These are phyloP conservation scores for Exophiala oligosperma DNA, from an alignment of 2,329 filamentous ascomycete species.

Conservation along the genomic window DNA sequence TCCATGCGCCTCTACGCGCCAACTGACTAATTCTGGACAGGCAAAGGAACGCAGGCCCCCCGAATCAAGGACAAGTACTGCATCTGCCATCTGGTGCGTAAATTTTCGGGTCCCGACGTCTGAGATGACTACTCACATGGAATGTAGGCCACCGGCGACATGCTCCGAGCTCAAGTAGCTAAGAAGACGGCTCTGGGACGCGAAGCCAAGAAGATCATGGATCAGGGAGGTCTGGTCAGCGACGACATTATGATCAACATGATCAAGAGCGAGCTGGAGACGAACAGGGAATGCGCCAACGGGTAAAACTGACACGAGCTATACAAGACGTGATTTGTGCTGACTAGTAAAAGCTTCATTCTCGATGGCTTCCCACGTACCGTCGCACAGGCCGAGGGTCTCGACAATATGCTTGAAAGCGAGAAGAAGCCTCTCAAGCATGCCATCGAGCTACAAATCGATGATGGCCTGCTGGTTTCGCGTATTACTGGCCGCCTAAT, in stretches of 20 bases:
- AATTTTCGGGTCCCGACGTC: neutral
- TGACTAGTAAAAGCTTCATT: conserved; percentile 71
- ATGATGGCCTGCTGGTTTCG: conserved; percentile 87
- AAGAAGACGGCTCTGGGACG: conserved; percentile 93
- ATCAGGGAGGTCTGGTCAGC: conserved; percentile 93
- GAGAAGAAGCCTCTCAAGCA: conserved; percentile 87
- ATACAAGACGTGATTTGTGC: neutral
- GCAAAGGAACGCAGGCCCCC: conserved; percentile 97
- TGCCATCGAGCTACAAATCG: conserved; percentile 94
- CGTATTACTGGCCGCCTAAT: conserved; percentile 95
- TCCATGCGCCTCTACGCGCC: conserved; percentile 1
- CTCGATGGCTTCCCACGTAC: conserved; percentile 98
- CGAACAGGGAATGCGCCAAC: conserved; percentile 93
- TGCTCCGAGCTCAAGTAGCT: conserved; percentile 96
- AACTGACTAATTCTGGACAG: conserved; percentile 50
- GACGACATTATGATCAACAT: conserved; percentile 99
- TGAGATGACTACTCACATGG: neutral
- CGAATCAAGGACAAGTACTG: conserved; percentile 98
- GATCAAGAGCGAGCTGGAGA: conserved; percentile 96
- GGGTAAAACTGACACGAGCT: conserved; percentile 61
- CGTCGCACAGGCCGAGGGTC: conserved; percentile 88
- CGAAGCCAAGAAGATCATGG: conserved; percentile 99
- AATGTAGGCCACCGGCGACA: conserved; percentile 88
- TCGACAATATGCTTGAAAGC: conserved; percentile 83
- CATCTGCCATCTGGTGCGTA: conserved; percentile 88